A percentile compares a stretch with the other conserved stretches of the same genome.
Evolutionary conservation across 352 stramenopile genomes (phyloP).

Genomic region (Phytophthora aleatoria): DNA sequence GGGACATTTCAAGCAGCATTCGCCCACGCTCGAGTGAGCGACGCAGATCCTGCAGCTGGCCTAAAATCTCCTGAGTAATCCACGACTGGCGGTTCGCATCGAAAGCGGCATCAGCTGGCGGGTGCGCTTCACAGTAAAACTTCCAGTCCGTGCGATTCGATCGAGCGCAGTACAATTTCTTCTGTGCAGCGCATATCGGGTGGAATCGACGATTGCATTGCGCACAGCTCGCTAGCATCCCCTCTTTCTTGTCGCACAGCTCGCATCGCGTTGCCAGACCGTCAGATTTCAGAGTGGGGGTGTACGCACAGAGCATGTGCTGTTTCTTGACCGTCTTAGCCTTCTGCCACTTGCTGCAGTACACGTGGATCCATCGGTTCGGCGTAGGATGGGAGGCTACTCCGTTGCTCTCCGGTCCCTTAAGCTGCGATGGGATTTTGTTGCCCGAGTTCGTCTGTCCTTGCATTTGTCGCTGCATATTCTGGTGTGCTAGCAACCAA

Average conservation of each 20-base stretch:
- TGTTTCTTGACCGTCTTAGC: conserved; percentile 65
- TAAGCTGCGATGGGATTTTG: conserved; percentile 3
- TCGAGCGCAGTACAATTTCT: conserved; percentile 64
- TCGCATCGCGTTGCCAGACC: conserved; percentile 51
- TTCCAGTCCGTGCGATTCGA: conserved; percentile 72
- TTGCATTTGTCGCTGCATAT: conserved; percentile 33
- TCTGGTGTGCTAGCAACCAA: conserved; percentile 37
- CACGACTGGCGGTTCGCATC: conserved; percentile 75
- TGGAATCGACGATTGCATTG: conserved; percentile 75
- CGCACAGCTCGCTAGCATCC: conserved; percentile 56
- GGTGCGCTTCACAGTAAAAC: conserved; percentile 78
- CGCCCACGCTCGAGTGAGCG: conserved; percentile 78
- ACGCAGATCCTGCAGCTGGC: conserved; percentile 75
- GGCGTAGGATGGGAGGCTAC: conserved; percentile 13
- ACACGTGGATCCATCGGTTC: conserved; percentile 77
- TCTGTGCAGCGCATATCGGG: conserved; percentile 70
- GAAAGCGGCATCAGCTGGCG: conserved; percentile 68
- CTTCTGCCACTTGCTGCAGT: conserved; percentile 81
- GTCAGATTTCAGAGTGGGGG: conserved; percentile 30
- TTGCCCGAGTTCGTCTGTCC: neutral
- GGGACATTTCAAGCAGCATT: conserved; percentile 87
- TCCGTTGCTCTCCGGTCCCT: conserved; percentile 17
- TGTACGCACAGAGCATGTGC: conserved; percentile 63
- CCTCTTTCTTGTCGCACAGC: conserved; percentile 54
- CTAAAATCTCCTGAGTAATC: conserved; percentile 78